Base-by-base conservation (phyloP, 768 basidiomycete genomes). In the Podaxis carcinomalis region DNA sequence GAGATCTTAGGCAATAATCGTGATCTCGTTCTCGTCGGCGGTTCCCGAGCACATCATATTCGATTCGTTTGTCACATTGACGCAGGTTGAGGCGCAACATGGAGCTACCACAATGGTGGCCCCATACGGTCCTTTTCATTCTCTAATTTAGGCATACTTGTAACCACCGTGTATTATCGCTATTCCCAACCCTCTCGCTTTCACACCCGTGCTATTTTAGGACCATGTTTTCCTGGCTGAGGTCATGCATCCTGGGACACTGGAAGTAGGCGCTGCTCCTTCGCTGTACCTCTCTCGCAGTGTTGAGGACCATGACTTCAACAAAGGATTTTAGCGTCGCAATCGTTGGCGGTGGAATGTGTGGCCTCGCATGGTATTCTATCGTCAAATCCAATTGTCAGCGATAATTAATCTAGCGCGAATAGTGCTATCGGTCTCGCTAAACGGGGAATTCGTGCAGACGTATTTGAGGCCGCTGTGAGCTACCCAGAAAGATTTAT, bases 301-400 rank as follows among this genome's bases (percentile, higher is more conserved):
- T 37, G 7, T 58, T 19, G 21, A 21, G 23, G 14, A 59, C 61
- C 37, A 59, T 64, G 40, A 27, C 51, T 19, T 46, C 63, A 62
- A 54, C 56, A 25, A 80, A 80, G 62, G 76, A 78, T 65, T 78
- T 84, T 62, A 71, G 72, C 28, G 74, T 85, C 28, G 83, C 82
- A 0, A 78, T 86, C 35, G 73, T 85, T 2, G 84, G 84, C 23
- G 83, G 83, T 21, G 83, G 85, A 10, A 77, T 85, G 68, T 80
- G 78, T 59, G 83, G 83, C 6, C 68, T 86, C 13, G 74, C 78
- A 1, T 79, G 77, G 75, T 74, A 61, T 64, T 50, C 37, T 61
- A 19, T 37, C 56, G n/a, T 36, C 44, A 1, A 51, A n/a, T 9
- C 40, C 51, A 16, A 21, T 19, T 21, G 50, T 25, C 10, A 13